Conservation (phyloP, 2,329 filamentous ascomycete genomes). For the Penicillium sp. region DNA sequence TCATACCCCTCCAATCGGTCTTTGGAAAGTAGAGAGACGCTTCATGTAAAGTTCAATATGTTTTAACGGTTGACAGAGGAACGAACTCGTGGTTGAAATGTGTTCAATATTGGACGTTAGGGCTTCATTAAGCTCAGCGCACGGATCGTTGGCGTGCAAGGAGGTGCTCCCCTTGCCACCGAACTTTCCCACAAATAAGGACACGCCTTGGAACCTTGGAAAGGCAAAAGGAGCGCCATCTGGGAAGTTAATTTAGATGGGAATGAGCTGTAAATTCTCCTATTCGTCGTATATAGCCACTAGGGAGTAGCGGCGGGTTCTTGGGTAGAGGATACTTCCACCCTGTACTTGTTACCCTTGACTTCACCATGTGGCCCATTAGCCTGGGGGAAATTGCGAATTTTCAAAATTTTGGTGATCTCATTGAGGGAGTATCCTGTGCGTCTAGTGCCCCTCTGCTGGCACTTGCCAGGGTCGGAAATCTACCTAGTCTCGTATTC, state of each 20-base stretch:
- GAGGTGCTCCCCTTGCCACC: constrained; percentile 3
- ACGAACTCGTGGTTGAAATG: background rate
- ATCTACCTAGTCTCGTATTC: background rate
- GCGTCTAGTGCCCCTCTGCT: too few relatives aligned
- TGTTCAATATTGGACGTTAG: constrained; percentile 7
- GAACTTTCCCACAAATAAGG: background rate
- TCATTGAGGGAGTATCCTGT: too few relatives aligned
- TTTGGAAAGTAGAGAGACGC: background rate
- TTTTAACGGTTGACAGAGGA: constrained; percentile 1
- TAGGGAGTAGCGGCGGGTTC: background rate
- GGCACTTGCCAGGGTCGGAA: too few relatives aligned
- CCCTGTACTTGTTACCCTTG: background rate
- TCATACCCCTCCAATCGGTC: constrained; percentile 3
- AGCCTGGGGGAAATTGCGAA: too few relatives aligned
- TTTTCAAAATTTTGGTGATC: too few relatives aligned
- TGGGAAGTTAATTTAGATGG: background rate
- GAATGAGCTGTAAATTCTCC: background rate
- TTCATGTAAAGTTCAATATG: background rate
- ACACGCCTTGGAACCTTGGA: background rate
- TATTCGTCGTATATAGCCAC: background rate
- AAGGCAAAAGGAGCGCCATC: background rate
- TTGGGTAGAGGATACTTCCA: background rate
- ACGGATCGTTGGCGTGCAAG: constrained; percentile 11
- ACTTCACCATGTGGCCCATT: background rate
- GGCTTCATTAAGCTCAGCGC: constrained; percentile 13